A percentile compares a stretch with the other conserved stretches of the same genome.
Conservation (phyloP, 2,329 filamentous ascomycete genomes). For the Verticillium klebahnii region DNA sequence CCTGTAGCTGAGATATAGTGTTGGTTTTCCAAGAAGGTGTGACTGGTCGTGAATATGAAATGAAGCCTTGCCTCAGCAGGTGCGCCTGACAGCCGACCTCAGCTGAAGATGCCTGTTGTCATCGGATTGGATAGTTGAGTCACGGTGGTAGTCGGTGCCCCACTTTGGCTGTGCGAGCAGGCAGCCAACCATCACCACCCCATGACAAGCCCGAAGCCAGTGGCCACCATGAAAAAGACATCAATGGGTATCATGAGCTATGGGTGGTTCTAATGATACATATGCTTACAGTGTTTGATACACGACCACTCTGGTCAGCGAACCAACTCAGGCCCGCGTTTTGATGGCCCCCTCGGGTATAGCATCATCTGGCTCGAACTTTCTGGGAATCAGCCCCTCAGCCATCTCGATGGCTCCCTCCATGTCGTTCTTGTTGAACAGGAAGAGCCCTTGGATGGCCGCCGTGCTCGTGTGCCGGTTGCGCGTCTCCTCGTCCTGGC, state of each 20-base stretch:
- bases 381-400: conserved; percentile 57
- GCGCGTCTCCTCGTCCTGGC: conserved; percentile 39
- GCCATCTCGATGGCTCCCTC: conserved; percentile 81
- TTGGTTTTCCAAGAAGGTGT: background rate
- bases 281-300: conserved; percentile 4
- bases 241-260: background rate
- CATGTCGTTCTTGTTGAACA: conserved; percentile 92
- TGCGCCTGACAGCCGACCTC: background rate
- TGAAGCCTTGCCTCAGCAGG: background rate
- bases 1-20: background rate
- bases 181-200: background rate
- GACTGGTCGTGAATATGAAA: background rate
- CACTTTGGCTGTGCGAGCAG: background rate
- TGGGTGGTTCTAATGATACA: conserved; percentile 1
- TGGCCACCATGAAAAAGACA: background rate
- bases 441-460: conserved; percentile 86
- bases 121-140: background rate
- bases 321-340: conserved; percentile 27
- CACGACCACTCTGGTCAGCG: background rate
- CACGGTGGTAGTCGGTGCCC: background rate
- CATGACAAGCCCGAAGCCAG: background rate
- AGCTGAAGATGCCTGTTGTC: background rate
- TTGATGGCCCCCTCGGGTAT: conserved; percentile 34
- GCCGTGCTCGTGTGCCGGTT: conserved; percentile 71
- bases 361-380: conserved; percentile 44